Evolutionary conservation across 352 stramenopile species (phyloP), one percentile per base, ranked within the genome.

Genomic region (Chrysophaeum taylorii): DNA sequence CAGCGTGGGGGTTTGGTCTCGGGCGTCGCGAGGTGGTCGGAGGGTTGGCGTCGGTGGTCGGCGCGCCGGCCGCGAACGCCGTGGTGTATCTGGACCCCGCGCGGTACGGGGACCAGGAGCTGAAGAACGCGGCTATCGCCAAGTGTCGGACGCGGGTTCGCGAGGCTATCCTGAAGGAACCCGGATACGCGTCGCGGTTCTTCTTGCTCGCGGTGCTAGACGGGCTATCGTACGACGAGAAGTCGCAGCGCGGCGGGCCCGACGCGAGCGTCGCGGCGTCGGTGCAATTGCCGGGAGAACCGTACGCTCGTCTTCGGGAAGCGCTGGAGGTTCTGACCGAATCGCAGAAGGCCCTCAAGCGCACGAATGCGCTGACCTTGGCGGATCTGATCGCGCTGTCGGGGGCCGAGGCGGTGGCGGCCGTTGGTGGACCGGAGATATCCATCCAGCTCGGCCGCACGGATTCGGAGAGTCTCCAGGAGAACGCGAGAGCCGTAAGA

Each of bases 41-140:
- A n/a, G n/a, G n/a, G 42, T 23, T 50, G 42, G 42, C 42, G 42
- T 23, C 42, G 23, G 15, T 23, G 42, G 15, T 15, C 15, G 42
- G 15, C 15, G 48, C 48, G 48, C 48, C 48, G 39, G 48, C 76
- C 31, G 80, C 80, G 12, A 79, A 75, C 4, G 82, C 82, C 5
- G 68, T 78, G 38, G 78, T 88, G 33, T 88, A 80, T 64, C 81
- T 88, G 39, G 82, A 88, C 77, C 82, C 82, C 27, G 82, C 81
- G 25, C 83, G 85, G 76, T 88, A 88, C 60, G 82, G 82, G 39
- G 82, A 88, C 73, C 82, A 88, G 79, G 82, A 88, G 76, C 63
- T 85, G 0, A 74, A 81, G 33, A 77, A 85, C 0, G 79, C 81
- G 41, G 82, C 82, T 29, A 81, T 88, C 43, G 79, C 85, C 64